These are phyloP conservation scores for Eimeria falciformis DNA, from an alignment of 169 alveolate species.

Conservation along the genomic window DNA sequence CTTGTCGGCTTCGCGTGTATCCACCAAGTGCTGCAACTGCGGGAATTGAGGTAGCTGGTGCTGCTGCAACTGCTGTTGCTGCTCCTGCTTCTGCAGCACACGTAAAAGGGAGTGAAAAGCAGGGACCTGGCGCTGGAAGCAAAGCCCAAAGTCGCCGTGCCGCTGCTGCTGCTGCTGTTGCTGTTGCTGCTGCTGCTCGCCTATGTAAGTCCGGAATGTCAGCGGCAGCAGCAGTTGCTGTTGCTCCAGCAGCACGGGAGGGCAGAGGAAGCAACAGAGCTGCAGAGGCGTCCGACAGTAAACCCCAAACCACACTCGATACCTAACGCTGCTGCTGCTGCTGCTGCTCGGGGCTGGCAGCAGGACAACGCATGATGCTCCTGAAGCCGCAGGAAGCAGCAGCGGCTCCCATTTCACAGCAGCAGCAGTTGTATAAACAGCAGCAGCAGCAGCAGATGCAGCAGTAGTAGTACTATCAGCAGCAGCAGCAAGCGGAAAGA, in stretches of 20 bases:
- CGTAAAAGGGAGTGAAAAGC: conserved; percentile 1
- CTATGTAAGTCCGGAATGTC: conserved; percentile 23
- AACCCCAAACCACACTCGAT: conserved; percentile 46
- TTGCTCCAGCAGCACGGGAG: conserved; percentile 65
- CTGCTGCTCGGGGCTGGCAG: conserved; percentile 22
- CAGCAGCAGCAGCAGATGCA: conserved; percentile 23
- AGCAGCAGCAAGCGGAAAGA: conserved; percentile 39
- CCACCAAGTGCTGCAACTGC: background rate
- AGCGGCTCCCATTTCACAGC: conserved; percentile 31
- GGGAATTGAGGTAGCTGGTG: background rate
- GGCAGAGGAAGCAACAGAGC: conserved; percentile 18
- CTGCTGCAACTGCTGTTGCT: conserved; percentile 31
- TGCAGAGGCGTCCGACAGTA: conserved; percentile 44
- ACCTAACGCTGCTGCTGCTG: conserved; percentile 60
- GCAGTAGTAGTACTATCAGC: conserved; percentile 7
- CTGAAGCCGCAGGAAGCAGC: conserved; percentile 64
- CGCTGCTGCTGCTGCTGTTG: conserved; percentile 49
- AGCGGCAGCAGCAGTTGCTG: conserved; percentile 48
- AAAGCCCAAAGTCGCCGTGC: conserved; percentile 51
- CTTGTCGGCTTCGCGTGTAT: background rate
- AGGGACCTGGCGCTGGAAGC: conserved; percentile 47
- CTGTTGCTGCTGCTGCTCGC: conserved; percentile 52
- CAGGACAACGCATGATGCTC: conserved; percentile 36
- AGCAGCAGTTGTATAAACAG: background rate
- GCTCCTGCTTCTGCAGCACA: conserved; percentile 35